phyloP scores from a whole-genome alignment of 2,329 filamentous ascomycete species.

The Paracoccidioides brasiliensis region DNA sequence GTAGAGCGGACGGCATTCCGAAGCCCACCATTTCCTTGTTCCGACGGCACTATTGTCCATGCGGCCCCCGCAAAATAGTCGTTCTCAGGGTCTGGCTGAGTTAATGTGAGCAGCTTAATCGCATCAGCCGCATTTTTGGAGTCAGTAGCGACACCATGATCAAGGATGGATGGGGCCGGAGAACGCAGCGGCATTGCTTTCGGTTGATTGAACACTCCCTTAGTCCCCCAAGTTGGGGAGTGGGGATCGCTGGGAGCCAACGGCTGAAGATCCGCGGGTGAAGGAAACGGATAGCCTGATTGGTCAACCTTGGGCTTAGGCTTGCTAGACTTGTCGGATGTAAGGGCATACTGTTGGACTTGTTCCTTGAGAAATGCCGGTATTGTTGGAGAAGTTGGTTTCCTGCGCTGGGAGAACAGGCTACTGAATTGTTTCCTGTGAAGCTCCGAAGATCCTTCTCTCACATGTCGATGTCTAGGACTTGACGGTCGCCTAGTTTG shows the following conservation, averaged over 20 bases:
- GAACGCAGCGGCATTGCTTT: slow-evolving; percentile 59
- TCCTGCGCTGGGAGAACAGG: slow-evolving; percentile 22
- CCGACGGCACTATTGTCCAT: slow-evolving; percentile 72
- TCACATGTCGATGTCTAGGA: slow-evolving; percentile 3
- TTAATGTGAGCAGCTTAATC: slow-evolving; percentile 6
- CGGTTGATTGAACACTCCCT: slow-evolving; percentile 59
- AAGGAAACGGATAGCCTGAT: slow-evolving; percentile 16
- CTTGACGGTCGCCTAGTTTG: slow-evolving; percentile 4
- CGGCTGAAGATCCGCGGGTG: slow-evolving; percentile 29
- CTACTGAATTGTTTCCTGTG: slow-evolving; percentile 21
- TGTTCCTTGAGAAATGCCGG: slow-evolving; percentile 9
- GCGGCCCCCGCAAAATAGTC: slow-evolving; percentile 57
- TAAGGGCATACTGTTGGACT: not conserved
- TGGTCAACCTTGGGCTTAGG: not conserved
- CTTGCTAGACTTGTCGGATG: not conserved
- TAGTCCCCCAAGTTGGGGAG: slow-evolving; percentile 60
- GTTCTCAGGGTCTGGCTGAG: slow-evolving; percentile 4
- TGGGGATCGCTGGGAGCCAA: slow-evolving; percentile 61
- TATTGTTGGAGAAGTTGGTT: slow-evolving; percentile 5
- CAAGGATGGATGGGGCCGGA: slow-evolving; percentile 62
- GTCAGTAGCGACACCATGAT: slow-evolving; percentile 37
- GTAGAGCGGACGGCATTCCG: slow-evolving; percentile 77
- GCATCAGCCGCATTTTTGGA: slow-evolving; percentile 4
- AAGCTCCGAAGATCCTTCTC: slow-evolving; percentile 8
- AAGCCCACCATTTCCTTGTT: slow-evolving; percentile 86